Percentiles rank a stretch among this genome's conserved stretches.
phyloP scores from a whole-genome alignment of 306 rosid species.

The Cyclanthera cordifolia region DNA sequence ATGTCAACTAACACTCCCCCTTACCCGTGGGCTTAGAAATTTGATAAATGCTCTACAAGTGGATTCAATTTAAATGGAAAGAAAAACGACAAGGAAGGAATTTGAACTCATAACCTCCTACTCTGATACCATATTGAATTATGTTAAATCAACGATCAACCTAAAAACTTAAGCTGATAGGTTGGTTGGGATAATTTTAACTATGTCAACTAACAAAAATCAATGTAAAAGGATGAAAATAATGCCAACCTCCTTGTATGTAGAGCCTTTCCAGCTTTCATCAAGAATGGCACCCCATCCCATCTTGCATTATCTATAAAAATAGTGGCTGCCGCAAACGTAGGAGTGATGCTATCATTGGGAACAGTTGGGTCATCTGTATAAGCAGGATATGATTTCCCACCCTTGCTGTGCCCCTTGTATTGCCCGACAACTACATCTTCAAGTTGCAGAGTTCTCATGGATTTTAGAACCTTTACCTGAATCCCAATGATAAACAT shows the following conservation, averaged over 20 bases:
- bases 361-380: slow-evolving; percentile 76
- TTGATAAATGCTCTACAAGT: too few species aligned
- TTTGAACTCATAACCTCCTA: too few species aligned
- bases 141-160: too few species aligned
- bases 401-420: slow-evolving; percentile 70
- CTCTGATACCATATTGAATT: too few species aligned
- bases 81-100: too few species aligned
- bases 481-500: slow-evolving; percentile 23
- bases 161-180: too few species aligned
- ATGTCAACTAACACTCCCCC: too few species aligned
- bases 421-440: slow-evolving; percentile 89
- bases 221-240: background rate
- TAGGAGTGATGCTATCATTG: slow-evolving; percentile 72
- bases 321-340: slow-evolving; percentile 93
- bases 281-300: slow-evolving; percentile 97
- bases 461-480: slow-evolving; percentile 91
- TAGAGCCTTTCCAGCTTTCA: slow-evolving; percentile 98
- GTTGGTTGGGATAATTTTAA: too few species aligned
- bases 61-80: too few species aligned
- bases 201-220: too few species aligned
- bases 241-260: slow-evolving; percentile 54
- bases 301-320: slow-evolving; percentile 87
- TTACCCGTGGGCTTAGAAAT: too few species aligned
- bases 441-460: slow-evolving; percentile 68
- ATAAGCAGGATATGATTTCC: slow-evolving; percentile 66